Conservation (phyloP, 352 stramenopile species). For the Pelagophyceae sp. region DNA sequence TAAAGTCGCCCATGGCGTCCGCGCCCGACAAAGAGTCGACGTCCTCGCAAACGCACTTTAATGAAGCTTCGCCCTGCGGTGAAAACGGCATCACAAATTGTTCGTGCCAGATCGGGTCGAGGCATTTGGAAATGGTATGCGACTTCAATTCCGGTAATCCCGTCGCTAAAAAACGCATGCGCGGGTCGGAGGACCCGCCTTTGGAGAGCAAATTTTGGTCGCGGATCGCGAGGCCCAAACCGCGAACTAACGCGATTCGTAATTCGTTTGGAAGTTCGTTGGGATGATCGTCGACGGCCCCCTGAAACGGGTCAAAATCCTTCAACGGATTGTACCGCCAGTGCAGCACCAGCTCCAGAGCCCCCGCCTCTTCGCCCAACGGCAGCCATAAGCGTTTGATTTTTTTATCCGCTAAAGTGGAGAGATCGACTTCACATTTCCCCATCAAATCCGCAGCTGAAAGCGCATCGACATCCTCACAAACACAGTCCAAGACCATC, state of each 20-base stretch:
- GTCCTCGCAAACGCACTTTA: slow-evolving; percentile 13
- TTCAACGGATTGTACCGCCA: background rate
- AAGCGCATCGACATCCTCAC: slow-evolving; percentile 7
- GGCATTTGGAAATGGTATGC: background rate
- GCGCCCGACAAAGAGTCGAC: background rate
- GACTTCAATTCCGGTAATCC: background rate
- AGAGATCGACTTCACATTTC: background rate
- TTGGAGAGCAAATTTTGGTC: slow-evolving; percentile 2
- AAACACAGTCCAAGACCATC: background rate
- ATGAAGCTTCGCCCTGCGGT: background rate
- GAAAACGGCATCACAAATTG: background rate
- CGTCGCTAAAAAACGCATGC: background rate
- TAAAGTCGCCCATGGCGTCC: slow-evolving; percentile 1
- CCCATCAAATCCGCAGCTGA: background rate
- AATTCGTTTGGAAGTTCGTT: slow-evolving; percentile 11
- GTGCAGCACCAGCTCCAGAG: slow-evolving; percentile 4
- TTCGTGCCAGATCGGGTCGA: background rate
- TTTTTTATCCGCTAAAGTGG: background rate
- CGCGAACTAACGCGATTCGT: slow-evolving; percentile 7
- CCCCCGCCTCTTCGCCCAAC: background rate
- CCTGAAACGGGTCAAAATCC: background rate
- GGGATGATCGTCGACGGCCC: background rate
- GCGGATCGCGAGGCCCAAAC: background rate
- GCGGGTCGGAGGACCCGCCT: slow-evolving; percentile 2
- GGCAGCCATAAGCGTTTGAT: background rate